Evolutionary conservation across 176 grass and related monocot species (phyloP), one percentile per base, ranked within the genome.

Genomic region (Miscanthus lutarioriparius): DNA sequence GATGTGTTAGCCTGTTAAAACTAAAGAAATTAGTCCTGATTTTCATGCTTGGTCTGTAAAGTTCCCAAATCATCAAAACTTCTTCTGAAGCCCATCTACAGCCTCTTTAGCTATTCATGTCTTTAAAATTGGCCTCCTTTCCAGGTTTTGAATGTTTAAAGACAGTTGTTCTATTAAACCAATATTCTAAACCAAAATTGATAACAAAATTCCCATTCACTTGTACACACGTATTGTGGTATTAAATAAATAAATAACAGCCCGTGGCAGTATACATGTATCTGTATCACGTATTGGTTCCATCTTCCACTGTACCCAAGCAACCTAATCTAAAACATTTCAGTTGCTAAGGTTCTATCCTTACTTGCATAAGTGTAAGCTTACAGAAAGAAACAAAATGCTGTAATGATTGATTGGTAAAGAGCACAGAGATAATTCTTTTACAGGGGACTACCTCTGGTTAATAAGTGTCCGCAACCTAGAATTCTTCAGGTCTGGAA

Each of bases 401-500:
- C 3, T 22, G 6, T 15, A 13, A 44, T 43, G 48, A 82, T 72
- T 66, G 65, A 67, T 45, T 45, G 12, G 15, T 61, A 68, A 64
- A 15, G n/a, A 45, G 35, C 17, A 58, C 15, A 28, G 8, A 49
- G 28, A 81, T 41, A 8, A 41, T 47, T 85, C 22, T 47, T 51
- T 73, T 59, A 37, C 12, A 20, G 6, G 75, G 54, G 44, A n/a
- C n/a, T 91, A 98, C 95, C 95, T 98, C 82, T 98, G 95, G 76
- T 98, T 98, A 72, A 98, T 98, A 59, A 98, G 87, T 54, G 95
- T 98, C 59, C 89, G 89, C 76, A 98, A 80, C 81, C 95, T 93
- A 86, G 95, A 98, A 69, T 86, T 90, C 85, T 95, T 98, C 51
- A 98, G 85, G 71, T 87, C 93, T 41, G 95, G 91, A 74, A 98